A percentile compares a stretch with the other conserved stretches of the same genome.
Conservation (phyloP, 805 yeast species). For the Lachancea lanzarotensis region DNA sequence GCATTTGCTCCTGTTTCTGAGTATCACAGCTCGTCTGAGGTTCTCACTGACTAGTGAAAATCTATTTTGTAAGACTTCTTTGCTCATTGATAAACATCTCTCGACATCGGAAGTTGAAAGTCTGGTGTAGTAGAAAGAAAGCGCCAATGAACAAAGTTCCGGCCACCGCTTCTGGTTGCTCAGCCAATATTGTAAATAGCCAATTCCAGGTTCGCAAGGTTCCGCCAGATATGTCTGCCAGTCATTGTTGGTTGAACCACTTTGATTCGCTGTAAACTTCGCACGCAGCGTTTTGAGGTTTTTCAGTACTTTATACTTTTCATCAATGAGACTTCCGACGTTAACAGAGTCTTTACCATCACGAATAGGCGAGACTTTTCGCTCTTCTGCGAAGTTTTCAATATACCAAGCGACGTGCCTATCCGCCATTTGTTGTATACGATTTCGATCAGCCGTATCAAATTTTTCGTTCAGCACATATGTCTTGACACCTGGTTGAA, state of each 20-base stretch:
- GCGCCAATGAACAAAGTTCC: too few species aligned
- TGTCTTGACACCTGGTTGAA: background rate
- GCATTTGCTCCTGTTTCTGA: too few species aligned
- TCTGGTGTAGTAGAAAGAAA: too few species aligned
- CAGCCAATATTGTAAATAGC: background rate
- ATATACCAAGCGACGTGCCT: background rate
- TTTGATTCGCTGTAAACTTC: background rate
- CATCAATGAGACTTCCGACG: background rate
- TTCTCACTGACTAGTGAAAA: too few species aligned
- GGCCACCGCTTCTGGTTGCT: too few species aligned
- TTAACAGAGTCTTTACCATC: background rate
- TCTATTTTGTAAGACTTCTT: too few species aligned
- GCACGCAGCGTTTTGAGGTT: background rate
- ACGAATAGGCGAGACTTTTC: background rate
- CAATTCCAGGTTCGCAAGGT: background rate
- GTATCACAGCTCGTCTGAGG: too few species aligned
- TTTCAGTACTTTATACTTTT: background rate
- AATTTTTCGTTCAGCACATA: background rate
- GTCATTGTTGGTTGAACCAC: background rate
- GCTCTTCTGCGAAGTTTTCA: background rate
- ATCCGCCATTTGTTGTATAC: background rate
- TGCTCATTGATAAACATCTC: too few species aligned
- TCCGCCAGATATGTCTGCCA: background rate
- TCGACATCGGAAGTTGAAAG: too few species aligned
- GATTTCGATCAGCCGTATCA: background rate